Evolutionary conservation across 2,329 filamentous ascomycete genomes (phyloP).

Genomic region (Neopestalotiopsis sp.): DNA sequence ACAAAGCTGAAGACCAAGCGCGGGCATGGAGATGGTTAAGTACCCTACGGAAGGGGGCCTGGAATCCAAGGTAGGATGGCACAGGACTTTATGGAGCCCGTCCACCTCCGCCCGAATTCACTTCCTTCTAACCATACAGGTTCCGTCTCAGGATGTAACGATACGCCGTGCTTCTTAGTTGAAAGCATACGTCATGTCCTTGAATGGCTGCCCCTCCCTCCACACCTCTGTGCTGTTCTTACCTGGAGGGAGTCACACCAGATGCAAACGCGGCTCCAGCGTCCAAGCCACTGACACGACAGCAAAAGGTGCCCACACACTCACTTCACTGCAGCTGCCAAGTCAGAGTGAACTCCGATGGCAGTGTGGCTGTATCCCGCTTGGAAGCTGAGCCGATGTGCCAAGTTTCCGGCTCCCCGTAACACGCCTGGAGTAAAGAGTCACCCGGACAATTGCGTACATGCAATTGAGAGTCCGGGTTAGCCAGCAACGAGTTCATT

Average conservation of each 20-base stretch:
- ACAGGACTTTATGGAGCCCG: background rate
- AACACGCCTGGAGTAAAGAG: background rate
- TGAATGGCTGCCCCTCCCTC: conserved; percentile 5
- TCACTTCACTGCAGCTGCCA: background rate
- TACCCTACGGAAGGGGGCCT: background rate
- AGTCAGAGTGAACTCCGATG: conserved; percentile 8
- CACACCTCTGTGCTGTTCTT: conserved; percentile 4
- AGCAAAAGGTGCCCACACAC: background rate
- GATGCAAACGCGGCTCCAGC: background rate
- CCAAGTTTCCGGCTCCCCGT: conserved; percentile 7
- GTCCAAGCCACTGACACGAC: conserved; percentile 4
- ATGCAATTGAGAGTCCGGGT: no score
- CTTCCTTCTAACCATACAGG: background rate
- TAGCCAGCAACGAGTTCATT: no score
- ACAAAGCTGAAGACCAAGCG: background rate
- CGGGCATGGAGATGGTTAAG: conserved; percentile 14
- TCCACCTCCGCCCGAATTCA: background rate
- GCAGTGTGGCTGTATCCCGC: background rate
- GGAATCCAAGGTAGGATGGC: background rate
- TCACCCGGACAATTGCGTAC: conserved; percentile 15
- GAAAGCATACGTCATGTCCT: conserved; percentile 14
- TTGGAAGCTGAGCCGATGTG: background rate
- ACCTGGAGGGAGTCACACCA: background rate
- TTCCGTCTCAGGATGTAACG: background rate
- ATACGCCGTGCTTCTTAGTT: background rate